These are phyloP conservation scores for Apophysomyces elegans DNA, from an alignment of 371 early-diverging fungal genomes.

Conservation along the genomic window DNA sequence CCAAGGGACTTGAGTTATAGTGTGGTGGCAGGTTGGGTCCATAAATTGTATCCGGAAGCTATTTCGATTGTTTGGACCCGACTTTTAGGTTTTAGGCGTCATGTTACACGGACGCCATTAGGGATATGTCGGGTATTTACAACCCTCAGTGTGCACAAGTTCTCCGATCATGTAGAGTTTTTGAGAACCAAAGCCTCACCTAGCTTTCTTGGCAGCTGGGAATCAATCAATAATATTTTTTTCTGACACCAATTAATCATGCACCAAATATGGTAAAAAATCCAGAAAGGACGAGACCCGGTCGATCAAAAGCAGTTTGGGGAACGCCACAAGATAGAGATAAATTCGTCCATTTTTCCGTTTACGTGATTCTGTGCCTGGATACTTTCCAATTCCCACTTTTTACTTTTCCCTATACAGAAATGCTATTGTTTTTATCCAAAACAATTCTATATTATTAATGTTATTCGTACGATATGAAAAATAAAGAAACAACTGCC, in stretches of 20 bases:
- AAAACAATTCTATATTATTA: no score
- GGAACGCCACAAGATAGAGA: no score
- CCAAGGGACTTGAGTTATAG: no score
- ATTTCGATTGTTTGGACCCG: conserved; percentile 8
- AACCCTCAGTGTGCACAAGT: neutral
- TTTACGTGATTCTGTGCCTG: no score
- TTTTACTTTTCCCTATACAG: no score
- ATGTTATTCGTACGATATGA: neutral
- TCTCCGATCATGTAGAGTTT: neutral
- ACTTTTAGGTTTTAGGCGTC: conserved; percentile 10
- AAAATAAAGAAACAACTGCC: neutral
- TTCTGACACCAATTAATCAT: conserved; percentile 3
- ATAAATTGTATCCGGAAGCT: neutral
- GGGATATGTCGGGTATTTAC: conserved; percentile 1
- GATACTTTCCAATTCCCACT: no score
- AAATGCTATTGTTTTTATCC: no score
- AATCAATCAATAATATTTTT: neutral
- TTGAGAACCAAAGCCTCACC: no score
- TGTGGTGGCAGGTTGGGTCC: no score
- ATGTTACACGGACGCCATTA: conserved; percentile 1
- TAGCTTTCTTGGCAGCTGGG: neutral
- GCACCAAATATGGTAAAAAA: conserved; percentile 3
- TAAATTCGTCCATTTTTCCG: no score
- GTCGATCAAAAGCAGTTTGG: no score
- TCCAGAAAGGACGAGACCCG: no score